Percentiles rank a stretch among this genome's conserved stretches.
phyloP scores from a whole-genome alignment of 805 yeast genomes.

The Kregervanrija pseudodelftensis region DNA sequence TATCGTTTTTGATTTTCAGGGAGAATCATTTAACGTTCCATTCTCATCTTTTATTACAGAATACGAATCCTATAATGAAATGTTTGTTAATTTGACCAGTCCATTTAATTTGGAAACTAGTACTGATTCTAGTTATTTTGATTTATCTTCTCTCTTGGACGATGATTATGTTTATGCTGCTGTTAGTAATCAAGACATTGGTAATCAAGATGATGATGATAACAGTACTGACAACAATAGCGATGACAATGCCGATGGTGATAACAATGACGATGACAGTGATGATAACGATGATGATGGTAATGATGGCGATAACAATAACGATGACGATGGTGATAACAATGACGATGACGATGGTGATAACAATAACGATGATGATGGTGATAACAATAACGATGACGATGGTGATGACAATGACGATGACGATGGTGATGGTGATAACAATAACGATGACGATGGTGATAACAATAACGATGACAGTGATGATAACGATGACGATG shows the following conservation, averaged over 20 bases:
- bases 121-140: not conserved
- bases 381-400: not conserved
- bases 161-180: not conserved
- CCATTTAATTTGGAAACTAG: constrained; percentile 1
- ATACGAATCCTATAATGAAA: constrained; percentile 3
- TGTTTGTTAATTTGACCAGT: constrained; percentile 4
- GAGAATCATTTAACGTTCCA: constrained; percentile 42
- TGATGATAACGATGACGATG: constrained; percentile 4
- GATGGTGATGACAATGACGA: not conserved
- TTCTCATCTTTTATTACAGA: constrained; percentile 10
- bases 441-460: constrained; percentile 1
- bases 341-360: not conserved
- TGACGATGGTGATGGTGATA: not conserved
- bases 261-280: constrained; percentile 5
- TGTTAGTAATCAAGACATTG: not conserved
- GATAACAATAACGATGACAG: constrained; percentile 4
- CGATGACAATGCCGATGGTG: constrained; percentile 1
- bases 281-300: not conserved
- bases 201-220: not conserved
- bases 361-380: constrained; percentile 2
- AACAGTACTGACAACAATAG: not conserved
- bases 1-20: constrained; percentile 44
- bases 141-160: constrained; percentile 3
- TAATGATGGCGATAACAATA: not conserved
- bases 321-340: not conserved